Percentiles rank a stretch among this genome's conserved stretches.
phyloP scores from a whole-genome alignment of 2,329 filamentous ascomycete species.

The Aspergillus chevalieri region DNA sequence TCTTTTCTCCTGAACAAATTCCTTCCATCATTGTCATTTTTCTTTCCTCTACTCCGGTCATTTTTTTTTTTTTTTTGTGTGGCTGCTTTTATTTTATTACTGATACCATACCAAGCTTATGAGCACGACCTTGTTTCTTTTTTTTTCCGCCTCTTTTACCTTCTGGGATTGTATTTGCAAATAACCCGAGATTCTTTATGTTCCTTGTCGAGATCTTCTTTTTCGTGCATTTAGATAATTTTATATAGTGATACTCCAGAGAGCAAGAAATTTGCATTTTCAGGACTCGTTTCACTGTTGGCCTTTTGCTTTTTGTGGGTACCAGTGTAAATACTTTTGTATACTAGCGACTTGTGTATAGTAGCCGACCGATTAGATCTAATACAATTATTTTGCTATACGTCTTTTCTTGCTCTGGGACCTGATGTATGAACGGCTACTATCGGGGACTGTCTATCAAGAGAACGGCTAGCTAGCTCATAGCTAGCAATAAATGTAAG shows the following conservation, averaged over 20 bases:
- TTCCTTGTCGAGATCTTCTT: conserved; percentile 1
- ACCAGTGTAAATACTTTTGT: too few species aligned
- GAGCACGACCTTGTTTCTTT: conserved; percentile 15
- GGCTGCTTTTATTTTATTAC: conserved; percentile 6
- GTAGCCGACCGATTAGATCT: too few species aligned
- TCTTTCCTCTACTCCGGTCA: neutral
- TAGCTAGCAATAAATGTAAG: too few species aligned
- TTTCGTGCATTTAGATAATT: conserved; percentile 1
- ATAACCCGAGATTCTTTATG: conserved; percentile 12
- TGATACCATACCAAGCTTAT: conserved; percentile 27
- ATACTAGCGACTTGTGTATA: too few species aligned
- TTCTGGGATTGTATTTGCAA: conserved; percentile 27
- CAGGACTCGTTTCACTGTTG: neutral
- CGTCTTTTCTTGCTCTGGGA: too few species aligned
- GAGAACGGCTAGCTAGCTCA: too few species aligned
- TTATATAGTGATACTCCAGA: conserved; percentile 1
- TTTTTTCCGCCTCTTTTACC: conserved; percentile 17
- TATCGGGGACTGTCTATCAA: too few species aligned
- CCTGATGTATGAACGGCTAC: too few species aligned
- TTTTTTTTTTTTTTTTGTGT: conserved; percentile 7
- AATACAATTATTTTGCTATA: too few species aligned
- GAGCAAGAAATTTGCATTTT: neutral
- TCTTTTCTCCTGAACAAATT: conserved; percentile 11
- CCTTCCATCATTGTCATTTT: conserved; percentile 1
- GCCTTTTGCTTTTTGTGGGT: too few species aligned